Base-by-base conservation (phyloP, 208 protist species). In the Trypanosoma avium region DNA sequence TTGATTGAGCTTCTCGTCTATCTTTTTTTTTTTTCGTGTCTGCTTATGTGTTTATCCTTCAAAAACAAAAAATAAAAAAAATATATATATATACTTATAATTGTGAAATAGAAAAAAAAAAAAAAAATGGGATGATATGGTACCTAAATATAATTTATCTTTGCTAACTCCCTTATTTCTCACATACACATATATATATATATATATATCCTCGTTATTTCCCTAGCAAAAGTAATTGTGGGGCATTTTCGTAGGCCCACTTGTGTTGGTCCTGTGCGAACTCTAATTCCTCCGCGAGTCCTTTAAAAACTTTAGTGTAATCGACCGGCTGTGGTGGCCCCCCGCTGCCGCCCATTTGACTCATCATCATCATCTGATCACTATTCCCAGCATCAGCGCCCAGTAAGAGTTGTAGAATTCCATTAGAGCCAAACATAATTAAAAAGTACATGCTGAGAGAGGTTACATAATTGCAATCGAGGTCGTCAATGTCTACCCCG, bases 381-480 rank as follows among this genome's bases (percentile, higher is more conserved):
- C 66, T 73, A 33, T 65, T 67, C 48, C 79, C 73, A 30, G 78
- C 84, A 38, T 84, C 79, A 40, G 89, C 79, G 46, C 94, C 94
- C 8, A 98, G 80, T 4, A 99, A 40, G 12, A 99, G 83, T 62
- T 94, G 80, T 30, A 97, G 79, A 48, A 99, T 67, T 19, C 97
- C 97, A 19, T 95, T 85, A 13, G 95, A 84, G 61, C 97, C 97
- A 32, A 96, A 97, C 77, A 98, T 88, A 63, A 95, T 95, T 6
- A 98, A 72, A 66, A 98, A 98, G 79, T 98, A 98, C 84, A 97
- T 91, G 47, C 90, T 97, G 32, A 98, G 69, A 10, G 94, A 98
- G 21, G 92, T 98, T 13, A 98, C 95, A 71, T 98, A 98, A 67
- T 78, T 92, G 40, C 97, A 97, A 61, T 98, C 94, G 0, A 99